Percentiles rank a stretch among this genome's conserved stretches.
Conservation (phyloP, 257 asterid genomes). For the Solanum appendiculatum region DNA sequence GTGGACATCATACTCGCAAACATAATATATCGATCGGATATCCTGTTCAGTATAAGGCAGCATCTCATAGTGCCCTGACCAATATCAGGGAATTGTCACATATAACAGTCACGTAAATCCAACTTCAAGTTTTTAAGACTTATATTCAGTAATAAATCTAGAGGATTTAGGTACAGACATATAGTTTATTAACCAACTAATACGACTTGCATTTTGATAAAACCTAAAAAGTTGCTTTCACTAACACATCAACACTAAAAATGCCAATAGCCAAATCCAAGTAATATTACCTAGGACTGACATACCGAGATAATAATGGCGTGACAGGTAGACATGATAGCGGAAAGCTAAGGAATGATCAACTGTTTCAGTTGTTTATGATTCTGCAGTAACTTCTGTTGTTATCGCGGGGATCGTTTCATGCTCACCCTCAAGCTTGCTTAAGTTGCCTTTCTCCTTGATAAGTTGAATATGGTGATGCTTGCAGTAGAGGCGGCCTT, state of each 20-base stretch:
- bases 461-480: too few species aligned
- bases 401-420: too few species aligned
- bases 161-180: neutral
- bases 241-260: neutral
- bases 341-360: too few species aligned
- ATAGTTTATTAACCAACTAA: neutral
- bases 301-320: slow-evolving; percentile 57
- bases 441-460: too few species aligned
- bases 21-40: slow-evolving; percentile 82
- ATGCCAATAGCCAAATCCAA: neutral
- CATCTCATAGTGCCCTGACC: slow-evolving; percentile 83
- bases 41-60: slow-evolving; percentile 64
- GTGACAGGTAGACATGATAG: slow-evolving; percentile 71
- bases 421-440: too few species aligned
- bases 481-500: too few species aligned
- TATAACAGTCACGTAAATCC: neutral
- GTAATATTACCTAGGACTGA: neutral
- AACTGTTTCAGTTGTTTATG: too few species aligned
- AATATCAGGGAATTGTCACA: slow-evolving; percentile 1
- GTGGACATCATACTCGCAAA: slow-evolving; percentile 84
- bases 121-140: neutral
- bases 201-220: neutral
- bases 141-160: neutral
- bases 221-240: neutral
- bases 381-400: too few species aligned